Evolutionary conservation across 352 stramenopile genomes (phyloP), one percentile per base, ranked within the genome.

Genomic region (Phytophthora tubulina): DNA sequence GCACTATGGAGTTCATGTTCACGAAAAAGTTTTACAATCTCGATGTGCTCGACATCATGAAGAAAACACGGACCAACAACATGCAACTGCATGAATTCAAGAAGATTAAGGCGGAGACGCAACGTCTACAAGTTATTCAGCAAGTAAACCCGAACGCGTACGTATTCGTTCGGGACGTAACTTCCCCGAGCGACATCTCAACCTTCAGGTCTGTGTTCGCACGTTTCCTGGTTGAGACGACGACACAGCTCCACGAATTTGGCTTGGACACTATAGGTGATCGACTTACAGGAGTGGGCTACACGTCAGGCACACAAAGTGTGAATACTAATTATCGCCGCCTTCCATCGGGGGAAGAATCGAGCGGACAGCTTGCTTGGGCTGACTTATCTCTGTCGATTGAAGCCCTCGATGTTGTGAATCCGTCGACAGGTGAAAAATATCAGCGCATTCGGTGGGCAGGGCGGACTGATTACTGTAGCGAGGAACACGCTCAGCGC

Each of bases 401-500:
- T 39, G 75, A 72, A 31, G 69, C 70, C 11, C 63, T 78, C n/a
- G 48, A 71, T 13, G 63, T 77, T 10, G 45, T 48, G 0, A 46
- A 83, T 36, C 21, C 54, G 3, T 41, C 7, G 35, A 77, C 57
- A 32, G 67, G 63, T 5, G 41, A 67, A 38, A 51, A 51, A 30
- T 75, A 46, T 49, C 67, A 69, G 42, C 44, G 76, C 39, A 65
- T 82, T 11, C 70, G 70, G 4, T 82, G 72, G 72, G 70, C 58
- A 1, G 75, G 75, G 46, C 66, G 66, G 15, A 80, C 75, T 7
- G 62, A 82, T 51, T 82, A 80, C 52, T 76, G 72, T 51, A 79
- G 63, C 55, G 60, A 72, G 38, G 45, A 56, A 8, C 59, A 80
- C 33, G 75, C 75, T 6, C 72, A 62, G 46, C 72, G 69, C 7